Evolutionary conservation across 2,329 filamentous ascomycete genomes (phyloP), one percentile per base, ranked within the genome.

Genomic region (Teratosphaeria pseudoeucalypti): DNA sequence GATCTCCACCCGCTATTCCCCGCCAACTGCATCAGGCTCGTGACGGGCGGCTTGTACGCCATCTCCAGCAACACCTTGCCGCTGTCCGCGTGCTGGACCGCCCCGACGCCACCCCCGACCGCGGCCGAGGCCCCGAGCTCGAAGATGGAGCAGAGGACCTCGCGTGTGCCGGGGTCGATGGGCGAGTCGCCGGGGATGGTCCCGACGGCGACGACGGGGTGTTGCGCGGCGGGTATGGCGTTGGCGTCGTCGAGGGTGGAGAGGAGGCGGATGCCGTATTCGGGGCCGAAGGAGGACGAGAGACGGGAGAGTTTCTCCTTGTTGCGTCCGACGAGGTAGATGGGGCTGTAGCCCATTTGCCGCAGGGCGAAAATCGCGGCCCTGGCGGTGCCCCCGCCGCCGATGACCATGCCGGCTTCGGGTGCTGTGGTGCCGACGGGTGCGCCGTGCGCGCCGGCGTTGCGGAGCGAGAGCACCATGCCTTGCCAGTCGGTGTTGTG

Each of bases 401-500:
- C 94, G 58, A 99, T 84, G 14, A 97, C 89, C 65, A 96, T 83
- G 29, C 84, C 92, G 58, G 85, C 82, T 52, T 78, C 39, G 10
- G 43, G 29, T 9, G 64, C 52, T 2, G 11, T 47, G 55, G 34
- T 7, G 9, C 55, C 37, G 14, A n/a, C 9, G 34, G 53, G 34
- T 9, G 62, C 61, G 63, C 75, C 73, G 62, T 76, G 76, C 47
- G 88, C 78, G 7, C 89, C 89, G 1, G 84, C 85, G 52, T 83
- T 83, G 60, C 82, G 84, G 23, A 99, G 82, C 3, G 89, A 86
- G 66, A 88, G 84, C 2, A 88, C 85, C 85, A 99, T 99, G 63
- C 94, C 94, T 69, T 85, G 82, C 88, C 91, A 99, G 77, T 99
- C 94, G 12, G 94, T 99, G 75, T 99, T 99, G 72, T 92, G 89